phyloP scores from a whole-genome alignment of 371 early-diverging fungal species.

The Smittium culicis region DNA sequence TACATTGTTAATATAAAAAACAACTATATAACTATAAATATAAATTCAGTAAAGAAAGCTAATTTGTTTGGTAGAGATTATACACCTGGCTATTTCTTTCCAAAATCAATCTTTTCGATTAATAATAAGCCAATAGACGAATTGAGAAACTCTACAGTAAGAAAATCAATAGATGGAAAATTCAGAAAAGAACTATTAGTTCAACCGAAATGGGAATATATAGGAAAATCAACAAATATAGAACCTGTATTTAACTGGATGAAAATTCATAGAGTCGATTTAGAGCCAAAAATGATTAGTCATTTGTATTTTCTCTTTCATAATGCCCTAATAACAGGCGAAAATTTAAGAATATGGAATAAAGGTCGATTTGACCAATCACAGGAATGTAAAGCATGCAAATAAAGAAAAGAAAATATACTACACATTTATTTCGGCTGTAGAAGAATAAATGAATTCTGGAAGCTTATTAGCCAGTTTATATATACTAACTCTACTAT shows the following conservation, averaged over 20 bases:
- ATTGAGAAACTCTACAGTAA: neutral
- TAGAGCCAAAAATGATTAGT: neutral
- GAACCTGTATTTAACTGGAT: neutral
- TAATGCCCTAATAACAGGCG: neutral
- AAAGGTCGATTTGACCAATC: neutral
- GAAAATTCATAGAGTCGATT: neutral
- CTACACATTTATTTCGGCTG: neutral
- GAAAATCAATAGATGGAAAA: neutral
- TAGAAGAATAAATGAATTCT: neutral
- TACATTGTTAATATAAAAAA: neutral
- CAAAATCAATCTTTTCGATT: neutral
- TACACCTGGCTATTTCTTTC: neutral
- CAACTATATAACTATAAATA: neutral
- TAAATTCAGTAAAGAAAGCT: neutral
- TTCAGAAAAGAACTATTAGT: neutral
- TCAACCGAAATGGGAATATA: neutral
- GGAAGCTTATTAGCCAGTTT: neutral
- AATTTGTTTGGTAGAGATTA: neutral
- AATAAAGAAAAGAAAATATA: neutral
- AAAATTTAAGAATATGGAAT: neutral
- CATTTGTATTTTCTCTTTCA: neutral
- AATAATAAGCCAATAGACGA: neutral
- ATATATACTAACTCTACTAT: neutral
- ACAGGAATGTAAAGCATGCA: neutral
- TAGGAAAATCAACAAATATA: neutral